Evolutionary conservation across 1,284 basidiomycete genomes (phyloP).

Genomic region (Leccinum solheimii): DNA sequence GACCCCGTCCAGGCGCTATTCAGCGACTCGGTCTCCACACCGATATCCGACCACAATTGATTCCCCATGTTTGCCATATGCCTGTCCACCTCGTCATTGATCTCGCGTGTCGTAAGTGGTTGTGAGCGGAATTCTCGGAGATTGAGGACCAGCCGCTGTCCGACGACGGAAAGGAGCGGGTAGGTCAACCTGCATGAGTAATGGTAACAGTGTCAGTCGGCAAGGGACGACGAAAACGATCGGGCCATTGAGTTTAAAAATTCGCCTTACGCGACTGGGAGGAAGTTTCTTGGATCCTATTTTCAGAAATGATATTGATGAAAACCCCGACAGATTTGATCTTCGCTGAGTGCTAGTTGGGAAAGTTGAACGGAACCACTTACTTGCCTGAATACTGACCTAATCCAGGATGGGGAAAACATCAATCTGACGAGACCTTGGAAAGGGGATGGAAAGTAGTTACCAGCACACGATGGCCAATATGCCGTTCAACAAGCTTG

Average conservation of each 20-base stretch:
- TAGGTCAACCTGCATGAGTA: conserved; percentile 8
- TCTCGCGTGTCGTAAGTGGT: conserved; percentile 2
- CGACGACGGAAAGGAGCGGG: conserved; percentile 9
- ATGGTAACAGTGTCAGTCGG: neutral
- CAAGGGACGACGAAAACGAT: neutral
- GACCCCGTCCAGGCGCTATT: neutral
- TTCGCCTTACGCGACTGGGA: neutral
- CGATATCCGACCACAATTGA: neutral
- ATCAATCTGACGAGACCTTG: neutral
- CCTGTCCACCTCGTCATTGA: conserved; percentile 19
- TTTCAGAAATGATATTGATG: neutral
- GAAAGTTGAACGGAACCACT: neutral
- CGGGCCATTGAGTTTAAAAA: neutral
- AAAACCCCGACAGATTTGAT: neutral
- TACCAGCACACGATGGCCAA: conserved; percentile 17
- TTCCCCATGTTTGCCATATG: conserved; percentile 14
- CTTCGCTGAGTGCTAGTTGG: neutral
- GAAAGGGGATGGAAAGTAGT: neutral
- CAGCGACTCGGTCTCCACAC: neutral
- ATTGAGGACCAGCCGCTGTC: conserved; percentile 23
- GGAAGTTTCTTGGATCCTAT: conserved; percentile 14
- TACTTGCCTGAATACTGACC: conserved; percentile 2
- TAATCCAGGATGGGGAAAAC: neutral
- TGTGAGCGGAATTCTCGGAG: conserved; percentile 10
- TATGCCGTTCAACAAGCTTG: conserved; percentile 8